Base-by-base conservation (phyloP, 176 grass and related monocot genomes). In the Carex littledalei region DNA sequence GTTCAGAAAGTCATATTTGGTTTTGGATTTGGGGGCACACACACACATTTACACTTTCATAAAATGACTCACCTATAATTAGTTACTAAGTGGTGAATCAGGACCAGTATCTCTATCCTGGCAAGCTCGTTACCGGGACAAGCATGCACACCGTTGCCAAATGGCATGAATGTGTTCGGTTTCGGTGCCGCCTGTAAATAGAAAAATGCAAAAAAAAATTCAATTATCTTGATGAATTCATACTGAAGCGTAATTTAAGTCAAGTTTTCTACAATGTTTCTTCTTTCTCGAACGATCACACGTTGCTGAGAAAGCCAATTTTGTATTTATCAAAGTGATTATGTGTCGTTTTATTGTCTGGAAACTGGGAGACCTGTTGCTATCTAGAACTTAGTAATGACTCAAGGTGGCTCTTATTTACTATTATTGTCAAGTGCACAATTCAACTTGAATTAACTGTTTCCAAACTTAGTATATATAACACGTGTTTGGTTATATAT, bases 121-220 rank as follows among this genome's bases (percentile, higher is more conserved):
- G 93, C 97, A 55, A 99, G 88, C 75, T 99, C 97, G 80, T 96
- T 96, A 1, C 97, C 97, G 0, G 97, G 97, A 86, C 97, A 99
- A 53, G 91, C 90, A 79, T 99, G 97, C 61, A 81, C 90, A 78
- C 97, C 93, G 52, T 75, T 92, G 31, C 97, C 97, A 43, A 99
- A 99, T 75, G 97, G 97, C 82, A 89, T 68, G 88, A 99, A 99
- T 67, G 97, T 96, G 70, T 86, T 96, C 14, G 93, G 90, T 15
- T 91, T 93, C 3, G 97, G 97, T 8, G 97, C 87, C 55, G 83
- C 90, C 97, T 99, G 91, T 79, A 60, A 39, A 61, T 47, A 53
- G 20, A 61, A 18, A 49, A 34, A 26, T 1, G 0, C 4, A 80
- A 50, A 41, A 10, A 49, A 10, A 16, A 6, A 21, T n/a, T 60